Base-by-base conservation (phyloP, 371 early-diverging fungal genomes). In the Blakeslea trispora region DNA sequence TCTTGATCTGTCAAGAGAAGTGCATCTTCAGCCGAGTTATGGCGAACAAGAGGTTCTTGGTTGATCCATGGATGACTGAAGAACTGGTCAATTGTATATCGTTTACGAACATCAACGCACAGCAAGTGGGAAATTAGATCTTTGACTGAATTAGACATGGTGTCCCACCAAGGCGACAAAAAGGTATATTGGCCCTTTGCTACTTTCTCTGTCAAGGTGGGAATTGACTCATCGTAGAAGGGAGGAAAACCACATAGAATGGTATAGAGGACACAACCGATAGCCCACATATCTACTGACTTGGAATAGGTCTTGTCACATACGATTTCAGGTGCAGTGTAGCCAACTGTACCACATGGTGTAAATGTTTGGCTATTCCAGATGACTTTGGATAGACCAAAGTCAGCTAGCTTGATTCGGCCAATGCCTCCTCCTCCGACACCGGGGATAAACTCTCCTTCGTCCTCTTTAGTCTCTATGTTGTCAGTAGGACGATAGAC, bases 231-330 rank as follows among this genome's bases (percentile, higher is more conserved):
- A 58, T 91, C 92, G 53, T 91, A 91, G 66, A 94, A 94, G 13
- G 96, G 95, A 48, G 94, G 95, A 67, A 90, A 92, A 0, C 95
- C 96, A 53, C 92, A 91, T 11, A 95, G 75, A 53, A 94, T 68
- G 1, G 93, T 92, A 62, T 94, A 96, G 22, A 94, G 83, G 42
- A 96, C 92, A 67, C 94, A 94, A 34, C 96, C 96, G 49, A 94
- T 82, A 15, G 94, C 91, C 96, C 96, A 96, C 87, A 93, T 88
- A 66, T 96, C 96, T 13, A 94, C 95, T 9, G 87, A 82, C 69
- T 90, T 91, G 47, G 87, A 86, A 62, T 92, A 91, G 11, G 83
- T 74, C 58, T 90, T 84, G 61, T 90, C 90, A 32, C 83, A 82
- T 32, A 95, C 86, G 31, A 94, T 92, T 66, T 95, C 95, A 18